Percentiles rank a stretch among this genome's conserved stretches.
Evolutionary conservation across 108 stramenopile genomes (phyloP).

Genomic region (Asterionellopsis glacialis): DNA sequence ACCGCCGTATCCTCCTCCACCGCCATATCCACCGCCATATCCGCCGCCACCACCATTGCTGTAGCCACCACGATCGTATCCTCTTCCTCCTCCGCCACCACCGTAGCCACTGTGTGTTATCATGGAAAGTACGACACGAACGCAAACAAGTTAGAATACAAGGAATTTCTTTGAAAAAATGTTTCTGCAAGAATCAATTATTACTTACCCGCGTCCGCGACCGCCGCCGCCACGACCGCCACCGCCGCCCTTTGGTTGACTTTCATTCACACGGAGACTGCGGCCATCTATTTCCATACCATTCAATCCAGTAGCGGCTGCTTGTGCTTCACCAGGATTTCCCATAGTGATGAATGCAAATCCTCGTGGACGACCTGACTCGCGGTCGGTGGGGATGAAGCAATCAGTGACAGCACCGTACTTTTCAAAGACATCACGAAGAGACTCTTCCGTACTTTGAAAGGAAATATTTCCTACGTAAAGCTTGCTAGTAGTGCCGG

Average conservation of each 20-base stretch:
- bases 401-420: slow-evolving; percentile 69
- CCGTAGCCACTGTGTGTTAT: too few species aligned
- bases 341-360: slow-evolving; percentile 72
- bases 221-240: too few species aligned
- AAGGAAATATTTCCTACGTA: slow-evolving; percentile 80
- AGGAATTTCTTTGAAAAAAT: too few species aligned
- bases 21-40: slow-evolving; percentile 47
- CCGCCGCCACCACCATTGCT: slow-evolving; percentile 18
- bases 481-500: slow-evolving; percentile 35
- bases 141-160: too few species aligned
- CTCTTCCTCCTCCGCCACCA: not conserved
- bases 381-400: slow-evolving; percentile 67
- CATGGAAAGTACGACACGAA: too few species aligned
- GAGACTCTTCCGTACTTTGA: slow-evolving; percentile 52
- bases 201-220: too few species aligned
- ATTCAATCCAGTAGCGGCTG: slow-evolving; percentile 28
- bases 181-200: too few species aligned
- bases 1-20: slow-evolving; percentile 22
- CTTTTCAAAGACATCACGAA: slow-evolving; percentile 57
- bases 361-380: slow-evolving; percentile 38
- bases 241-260: too few species aligned
- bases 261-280: slow-evolving; percentile 27
- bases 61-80: slow-evolving; percentile 3
- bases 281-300: slow-evolving; percentile 53
- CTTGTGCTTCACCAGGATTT: slow-evolving; percentile 36